Percentiles rank a stretch among this genome's conserved stretches.
Conservation (phyloP, 106 monocot species). For the Allium cepa region DNA sequence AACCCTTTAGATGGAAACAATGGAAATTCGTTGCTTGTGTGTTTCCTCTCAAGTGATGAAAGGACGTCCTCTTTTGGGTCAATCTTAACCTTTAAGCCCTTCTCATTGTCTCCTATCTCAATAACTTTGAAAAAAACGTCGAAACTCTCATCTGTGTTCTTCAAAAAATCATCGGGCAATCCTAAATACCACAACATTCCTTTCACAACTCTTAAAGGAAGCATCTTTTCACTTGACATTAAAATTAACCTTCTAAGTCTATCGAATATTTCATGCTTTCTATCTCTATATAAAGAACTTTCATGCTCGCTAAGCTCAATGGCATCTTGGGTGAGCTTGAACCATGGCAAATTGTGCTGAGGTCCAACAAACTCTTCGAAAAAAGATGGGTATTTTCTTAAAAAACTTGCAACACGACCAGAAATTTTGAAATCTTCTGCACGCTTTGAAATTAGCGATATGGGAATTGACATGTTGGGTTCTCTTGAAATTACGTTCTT, state of each 20-base stretch:
- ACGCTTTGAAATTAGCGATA: conserved; percentile 59
- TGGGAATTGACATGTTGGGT: conserved; percentile 17
- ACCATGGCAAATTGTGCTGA: conserved; percentile 63
- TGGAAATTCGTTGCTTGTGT: conserved; percentile 23
- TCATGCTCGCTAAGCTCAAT: conserved; percentile 23
- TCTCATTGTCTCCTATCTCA: conserved; percentile 36
- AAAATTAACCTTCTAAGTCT: conserved; percentile 38
- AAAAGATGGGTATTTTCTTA: conserved; percentile 47
- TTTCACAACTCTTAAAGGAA: conserved; percentile 53
- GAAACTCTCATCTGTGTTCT: conserved; percentile 9
- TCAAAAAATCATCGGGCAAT: conserved; percentile 50
- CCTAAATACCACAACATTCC: conserved; percentile 84
- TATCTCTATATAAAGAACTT: conserved; percentile 11
- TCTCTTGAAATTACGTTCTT: conserved; percentile 34
- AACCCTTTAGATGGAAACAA: conserved; percentile 74
- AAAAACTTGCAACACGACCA: conserved; percentile 28
- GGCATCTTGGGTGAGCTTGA: conserved; percentile 55
- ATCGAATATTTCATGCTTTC: conserved; percentile 24
- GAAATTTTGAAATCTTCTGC: conserved; percentile 30
- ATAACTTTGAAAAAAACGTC: conserved; percentile 25
- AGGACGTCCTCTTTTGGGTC: conserved; percentile 3
- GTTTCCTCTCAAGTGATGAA: conserved; percentile 40
- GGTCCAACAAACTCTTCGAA: conserved; percentile 71
- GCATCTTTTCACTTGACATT: conserved; percentile 42
- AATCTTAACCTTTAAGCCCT: conserved; percentile 12